phyloP scores from a whole-genome alignment of 2,329 filamentous ascomycete species.

The Neocucurbitaria cava region DNA sequence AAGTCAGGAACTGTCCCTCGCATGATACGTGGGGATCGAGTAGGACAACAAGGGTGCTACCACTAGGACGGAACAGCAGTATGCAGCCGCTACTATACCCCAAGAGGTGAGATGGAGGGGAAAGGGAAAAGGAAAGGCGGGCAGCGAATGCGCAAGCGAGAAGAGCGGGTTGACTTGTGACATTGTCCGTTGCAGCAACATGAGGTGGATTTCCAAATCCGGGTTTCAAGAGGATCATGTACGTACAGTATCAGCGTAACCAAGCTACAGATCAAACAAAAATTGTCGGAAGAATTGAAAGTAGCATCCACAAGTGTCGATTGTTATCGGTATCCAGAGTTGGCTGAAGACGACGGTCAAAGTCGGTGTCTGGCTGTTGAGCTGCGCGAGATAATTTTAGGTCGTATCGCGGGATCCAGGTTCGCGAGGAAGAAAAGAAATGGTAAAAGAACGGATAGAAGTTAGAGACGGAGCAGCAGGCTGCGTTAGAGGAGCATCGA shows the following conservation, averaged over 20 bases:
- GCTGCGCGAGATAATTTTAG: conserved; percentile 16
- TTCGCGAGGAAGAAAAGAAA: conserved; percentile 18
- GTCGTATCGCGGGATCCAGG: conserved; percentile 17
- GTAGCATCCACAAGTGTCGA: not conserved
- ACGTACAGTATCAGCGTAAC: conserved; percentile 55
- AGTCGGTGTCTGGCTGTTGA: conserved; percentile 14
- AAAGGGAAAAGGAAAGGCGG: conserved; percentile 11
- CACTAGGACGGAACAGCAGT: conserved; percentile 19
- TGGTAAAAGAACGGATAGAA: conserved; percentile 27
- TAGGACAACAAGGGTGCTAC: conserved; percentile 27
- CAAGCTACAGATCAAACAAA: conserved; percentile 31
- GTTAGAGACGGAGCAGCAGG: conserved; percentile 13
- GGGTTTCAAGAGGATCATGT: conserved; percentile 43
- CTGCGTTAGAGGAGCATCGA: conserved; percentile 36
- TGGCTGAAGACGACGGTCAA: not conserved
- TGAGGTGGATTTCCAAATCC: conserved; percentile 35
- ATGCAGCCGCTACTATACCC: conserved; percentile 14
- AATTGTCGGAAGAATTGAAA: conserved; percentile 25
- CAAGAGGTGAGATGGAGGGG: conserved; percentile 2
- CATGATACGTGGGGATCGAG: conserved; percentile 34
- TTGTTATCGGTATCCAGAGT: conserved; percentile 1
- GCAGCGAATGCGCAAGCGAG: conserved; percentile 21
- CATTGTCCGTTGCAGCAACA: conserved; percentile 40
- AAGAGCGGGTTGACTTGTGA: conserved; percentile 33
- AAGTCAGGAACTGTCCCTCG: conserved; percentile 35